Percentiles rank a stretch among this genome's conserved stretches.
phyloP scores from a whole-genome alignment of 495 filamentous ascomycete species.

The Penicillium steckii region DNA sequence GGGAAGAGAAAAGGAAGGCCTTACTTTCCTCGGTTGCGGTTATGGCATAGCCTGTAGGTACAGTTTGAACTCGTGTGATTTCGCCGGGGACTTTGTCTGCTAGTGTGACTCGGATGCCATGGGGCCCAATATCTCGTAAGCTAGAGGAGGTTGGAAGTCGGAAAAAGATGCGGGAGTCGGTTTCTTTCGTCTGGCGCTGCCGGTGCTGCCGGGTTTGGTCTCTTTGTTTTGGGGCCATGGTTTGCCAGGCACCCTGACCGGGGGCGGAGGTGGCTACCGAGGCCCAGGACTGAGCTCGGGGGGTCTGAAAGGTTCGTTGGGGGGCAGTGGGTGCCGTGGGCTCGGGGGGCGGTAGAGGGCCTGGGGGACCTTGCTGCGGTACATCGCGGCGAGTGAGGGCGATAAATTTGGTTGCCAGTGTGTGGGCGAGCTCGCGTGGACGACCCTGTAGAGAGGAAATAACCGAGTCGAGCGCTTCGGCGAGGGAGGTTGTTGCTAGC shows the following conservation, averaged over 20 bases:
- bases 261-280: neutral
- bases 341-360: neutral
- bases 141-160: neutral
- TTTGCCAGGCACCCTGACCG: neutral
- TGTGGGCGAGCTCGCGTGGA: neutral
- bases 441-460: neutral
- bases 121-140: neutral
- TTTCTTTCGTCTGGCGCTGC: neutral
- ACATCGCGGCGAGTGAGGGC: neutral
- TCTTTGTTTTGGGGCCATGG: neutral
- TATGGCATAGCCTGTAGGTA: neutral
- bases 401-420: neutral
- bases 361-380: neutral
- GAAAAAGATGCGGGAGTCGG: neutral
- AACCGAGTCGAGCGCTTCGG: neutral
- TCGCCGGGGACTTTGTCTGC: neutral
- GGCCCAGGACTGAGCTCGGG: neutral
- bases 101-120: neutral
- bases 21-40: neutral
- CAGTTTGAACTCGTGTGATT: neutral
- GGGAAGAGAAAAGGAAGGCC: neutral
- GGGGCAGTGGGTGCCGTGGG: neutral
- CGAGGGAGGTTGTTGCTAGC: neutral
- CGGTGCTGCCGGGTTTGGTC: neutral
- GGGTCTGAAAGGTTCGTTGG: neutral